Percentiles rank a stretch among this genome's conserved stretches.
Evolutionary conservation across 2,329 filamentous ascomycete genomes (phyloP).

Genomic region (Penicillium digitatum): DNA sequence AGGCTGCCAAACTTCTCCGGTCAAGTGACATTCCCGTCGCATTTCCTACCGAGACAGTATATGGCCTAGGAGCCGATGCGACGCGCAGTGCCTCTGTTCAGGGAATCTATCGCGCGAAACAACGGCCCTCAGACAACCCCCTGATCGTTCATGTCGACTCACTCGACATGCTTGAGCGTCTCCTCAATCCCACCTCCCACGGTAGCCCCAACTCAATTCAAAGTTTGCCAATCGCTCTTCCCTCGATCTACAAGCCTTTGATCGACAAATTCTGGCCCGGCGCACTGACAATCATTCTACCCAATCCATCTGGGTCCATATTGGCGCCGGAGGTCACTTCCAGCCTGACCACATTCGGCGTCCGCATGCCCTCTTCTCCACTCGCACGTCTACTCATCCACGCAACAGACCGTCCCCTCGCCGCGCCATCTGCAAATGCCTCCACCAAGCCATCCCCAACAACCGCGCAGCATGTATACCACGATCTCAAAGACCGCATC

Average conservation of each 20-base stretch:
- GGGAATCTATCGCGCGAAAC: conserved; percentile 91
- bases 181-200: conserved; percentile 49
- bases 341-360: conserved; percentile 77
- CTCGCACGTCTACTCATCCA: conserved; percentile 87
- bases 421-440: conserved; percentile 90
- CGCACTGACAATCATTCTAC: conserved; percentile 84
- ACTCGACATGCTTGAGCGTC: conserved; percentile 64
- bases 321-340: conserved; percentile 92
- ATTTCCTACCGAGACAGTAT: conserved; percentile 97
- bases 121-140: conserved; percentile 87
- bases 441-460: conserved; percentile 92
- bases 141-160: conserved; percentile 90
- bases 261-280: conserved; percentile 90
- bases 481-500: conserved; percentile 79
- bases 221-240: conserved; percentile 49
- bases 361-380: conserved; percentile 78
- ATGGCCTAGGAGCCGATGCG: conserved; percentile 93
- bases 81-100: conserved; percentile 76
- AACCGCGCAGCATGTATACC: conserved; percentile 78
- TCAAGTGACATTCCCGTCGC: conserved; percentile 72
- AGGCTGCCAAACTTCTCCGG: conserved; percentile 64
- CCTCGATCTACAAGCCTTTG: conserved; percentile 70
- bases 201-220: conserved; percentile 30
- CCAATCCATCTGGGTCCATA: conserved; percentile 63
- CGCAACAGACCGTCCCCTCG: conserved; percentile 71